These are phyloP conservation scores for Solanum tarijense DNA, from an alignment of 257 asterid genomes.

Conservation along the genomic window DNA sequence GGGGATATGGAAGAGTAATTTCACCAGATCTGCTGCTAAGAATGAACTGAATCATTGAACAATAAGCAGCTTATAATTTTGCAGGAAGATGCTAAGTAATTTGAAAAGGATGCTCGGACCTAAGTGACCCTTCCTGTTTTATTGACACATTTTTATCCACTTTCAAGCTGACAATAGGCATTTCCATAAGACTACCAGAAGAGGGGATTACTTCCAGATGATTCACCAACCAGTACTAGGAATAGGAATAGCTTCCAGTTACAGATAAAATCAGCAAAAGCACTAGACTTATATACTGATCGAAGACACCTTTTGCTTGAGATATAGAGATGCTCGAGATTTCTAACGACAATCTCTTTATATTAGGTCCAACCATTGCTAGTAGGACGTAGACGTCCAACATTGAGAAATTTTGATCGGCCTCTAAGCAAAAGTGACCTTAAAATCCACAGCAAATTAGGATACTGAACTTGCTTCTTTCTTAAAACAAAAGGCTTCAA, in stretches of 20 bases:
- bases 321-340: background rate
- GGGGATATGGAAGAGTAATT: background rate
- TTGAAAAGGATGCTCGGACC: background rate
- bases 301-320: background rate
- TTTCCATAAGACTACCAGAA: background rate
- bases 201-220: background rate
- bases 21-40: background rate
- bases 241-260: background rate
- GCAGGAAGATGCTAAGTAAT: background rate
- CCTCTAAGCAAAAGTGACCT: background rate
- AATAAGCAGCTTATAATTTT: background rate
- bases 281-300: background rate
- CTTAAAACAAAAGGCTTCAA: background rate
- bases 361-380: background rate
- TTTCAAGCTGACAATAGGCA: background rate
- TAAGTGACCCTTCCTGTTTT: background rate
- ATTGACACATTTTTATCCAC: background rate
- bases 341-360: background rate
- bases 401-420: background rate
- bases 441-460: background rate
- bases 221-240: background rate
- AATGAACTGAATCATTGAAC: background rate
- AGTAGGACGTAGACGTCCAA: background rate
- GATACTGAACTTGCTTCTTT: background rate
- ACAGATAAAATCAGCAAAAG: background rate